Evolutionary conservation across 768 basidiomycete species (phyloP).

Genomic region (Macrolepiota dolichaula): DNA sequence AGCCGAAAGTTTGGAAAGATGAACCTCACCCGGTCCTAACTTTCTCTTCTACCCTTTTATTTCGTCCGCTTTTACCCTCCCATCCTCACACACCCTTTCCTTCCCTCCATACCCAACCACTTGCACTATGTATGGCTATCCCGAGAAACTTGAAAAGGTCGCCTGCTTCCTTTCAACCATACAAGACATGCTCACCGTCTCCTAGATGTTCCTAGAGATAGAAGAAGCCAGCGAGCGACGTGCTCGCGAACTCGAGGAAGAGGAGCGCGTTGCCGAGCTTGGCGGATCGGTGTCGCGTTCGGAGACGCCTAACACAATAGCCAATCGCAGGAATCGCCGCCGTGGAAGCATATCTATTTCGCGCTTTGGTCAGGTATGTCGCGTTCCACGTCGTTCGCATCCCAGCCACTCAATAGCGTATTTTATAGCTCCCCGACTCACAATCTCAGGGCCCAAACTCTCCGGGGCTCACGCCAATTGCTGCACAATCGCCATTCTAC

Average conservation of each 20-base stretch:
- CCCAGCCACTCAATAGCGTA: background rate
- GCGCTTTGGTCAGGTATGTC: slow-evolving; percentile 8
- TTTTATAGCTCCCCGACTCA: background rate
- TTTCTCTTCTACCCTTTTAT: background rate
- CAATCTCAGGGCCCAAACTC: background rate
- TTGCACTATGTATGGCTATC: background rate
- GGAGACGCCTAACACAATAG: background rate
- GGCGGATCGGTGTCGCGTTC: background rate
- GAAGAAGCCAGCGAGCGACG: slow-evolving; percentile 1
- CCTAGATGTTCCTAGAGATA: background rate
- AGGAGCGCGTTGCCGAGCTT: background rate
- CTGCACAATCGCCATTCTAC: slow-evolving; percentile 4
- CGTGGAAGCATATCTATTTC: slow-evolving; percentile 11
- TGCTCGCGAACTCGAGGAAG: slow-evolving; percentile 1
- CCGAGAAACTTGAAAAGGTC: slow-evolving; percentile 1
- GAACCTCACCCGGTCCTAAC: background rate
- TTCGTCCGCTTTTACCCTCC: background rate
- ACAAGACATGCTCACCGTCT: background rate
- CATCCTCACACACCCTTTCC: background rate
- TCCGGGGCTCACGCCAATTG: background rate
- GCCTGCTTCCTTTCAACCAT: background rate
- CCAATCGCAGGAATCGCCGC: background rate
- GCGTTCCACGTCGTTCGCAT: background rate
- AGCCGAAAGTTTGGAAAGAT: slow-evolving; percentile 4
- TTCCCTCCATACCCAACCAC: background rate